Conservation (phyloP, 805 yeast genomes). For the Jamesozyma gamospora region DNA sequence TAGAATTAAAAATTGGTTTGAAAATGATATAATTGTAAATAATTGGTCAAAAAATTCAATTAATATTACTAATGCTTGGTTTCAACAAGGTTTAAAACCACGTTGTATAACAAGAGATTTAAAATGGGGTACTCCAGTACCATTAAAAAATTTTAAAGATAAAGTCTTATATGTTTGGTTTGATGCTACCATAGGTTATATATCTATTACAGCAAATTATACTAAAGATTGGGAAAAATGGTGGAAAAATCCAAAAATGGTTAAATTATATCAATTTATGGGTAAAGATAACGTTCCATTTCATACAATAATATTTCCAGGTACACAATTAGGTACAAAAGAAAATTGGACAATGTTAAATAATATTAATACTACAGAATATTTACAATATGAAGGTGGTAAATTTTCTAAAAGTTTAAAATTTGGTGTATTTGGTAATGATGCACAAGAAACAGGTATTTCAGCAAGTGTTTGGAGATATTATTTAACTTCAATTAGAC, state of each 20-base stretch:
- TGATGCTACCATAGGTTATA: slow-evolving; percentile 93
- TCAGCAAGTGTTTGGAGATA: slow-evolving; percentile 95
- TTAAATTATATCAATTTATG: slow-evolving; percentile 88
- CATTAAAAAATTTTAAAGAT: slow-evolving; percentile 69
- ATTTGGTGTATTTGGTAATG: slow-evolving; percentile 94
- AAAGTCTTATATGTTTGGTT: slow-evolving; percentile 97
- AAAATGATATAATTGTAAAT: slow-evolving; percentile 56
- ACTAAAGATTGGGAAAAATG: slow-evolving; percentile 73
- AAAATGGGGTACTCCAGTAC: slow-evolving; percentile 97
- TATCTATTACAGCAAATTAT: slow-evolving; percentile 90
- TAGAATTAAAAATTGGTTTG: slow-evolving; percentile 62
- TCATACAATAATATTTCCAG: slow-evolving; percentile 97
- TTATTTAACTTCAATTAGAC: slow-evolving; percentile 82
- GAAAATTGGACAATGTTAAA: slow-evolving; percentile 85
- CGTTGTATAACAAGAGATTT: slow-evolving; percentile 96
- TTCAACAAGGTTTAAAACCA: slow-evolving; percentile 82
- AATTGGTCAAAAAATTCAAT: slow-evolving; percentile 86
- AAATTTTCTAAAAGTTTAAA: slow-evolving; percentile 94
- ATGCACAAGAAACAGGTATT: slow-evolving; percentile 85
- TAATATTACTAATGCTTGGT: slow-evolving; percentile 84
- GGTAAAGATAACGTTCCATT: slow-evolving; percentile 98
- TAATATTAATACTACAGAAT: slow-evolving; percentile 88
- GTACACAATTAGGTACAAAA: slow-evolving; percentile 76
- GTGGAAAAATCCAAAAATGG: slow-evolving; percentile 89
- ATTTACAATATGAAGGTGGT: slow-evolving; percentile 93